A percentile compares a stretch with the other conserved stretches of the same genome.
These are phyloP conservation scores for Amphirosellinia nigrospora DNA, from an alignment of 495 filamentous ascomycete genomes.

Conservation along the genomic window DNA sequence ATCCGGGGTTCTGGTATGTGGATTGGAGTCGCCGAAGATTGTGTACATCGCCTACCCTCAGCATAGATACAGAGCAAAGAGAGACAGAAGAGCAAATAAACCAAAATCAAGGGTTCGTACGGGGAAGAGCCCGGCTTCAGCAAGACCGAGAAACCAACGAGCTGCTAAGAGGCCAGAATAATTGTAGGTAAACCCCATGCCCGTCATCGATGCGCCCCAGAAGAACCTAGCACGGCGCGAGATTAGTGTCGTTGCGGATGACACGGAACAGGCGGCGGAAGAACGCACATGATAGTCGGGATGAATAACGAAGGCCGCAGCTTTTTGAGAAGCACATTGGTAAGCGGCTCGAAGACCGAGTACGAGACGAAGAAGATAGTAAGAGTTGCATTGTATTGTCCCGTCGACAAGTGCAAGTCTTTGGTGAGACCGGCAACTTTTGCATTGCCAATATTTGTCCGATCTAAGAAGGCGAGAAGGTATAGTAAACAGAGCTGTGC, in stretches of 20 bases:
- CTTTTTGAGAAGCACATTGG: slow-evolving; percentile 85
- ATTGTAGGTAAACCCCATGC: slow-evolving; percentile 82
- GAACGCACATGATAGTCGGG: slow-evolving; percentile 74
- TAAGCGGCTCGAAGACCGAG: slow-evolving; percentile 82
- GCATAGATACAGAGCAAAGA: background rate
- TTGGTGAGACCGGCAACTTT: slow-evolving; percentile 76
- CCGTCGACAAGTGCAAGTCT: slow-evolving; percentile 55
- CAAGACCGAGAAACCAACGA: slow-evolving; percentile 83
- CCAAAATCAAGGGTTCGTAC: slow-evolving; percentile 37
- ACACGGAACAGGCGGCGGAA: slow-evolving; percentile 29
- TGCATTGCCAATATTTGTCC: slow-evolving; percentile 87
- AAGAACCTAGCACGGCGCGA: slow-evolving; percentile 43
- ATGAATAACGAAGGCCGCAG: slow-evolving; percentile 62
- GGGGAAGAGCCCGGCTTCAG: slow-evolving; percentile 85
- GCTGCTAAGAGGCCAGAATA: slow-evolving; percentile 81
- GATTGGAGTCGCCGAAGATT: background rate
- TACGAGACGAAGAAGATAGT: slow-evolving; percentile 95
- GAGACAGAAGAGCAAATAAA: background rate
- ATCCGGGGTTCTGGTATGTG: too few species aligned
- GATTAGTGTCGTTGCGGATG: slow-evolving; percentile 22
- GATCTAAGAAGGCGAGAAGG: slow-evolving; percentile 82
- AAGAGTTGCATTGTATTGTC: slow-evolving; percentile 76
- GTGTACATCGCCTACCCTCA: background rate
- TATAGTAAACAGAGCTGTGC: slow-evolving; percentile 79
- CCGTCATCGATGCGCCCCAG: slow-evolving; percentile 81